These are phyloP conservation scores for Cyberlindnera amylophila DNA, from an alignment of 805 yeast species.

Conservation along the genomic window DNA sequence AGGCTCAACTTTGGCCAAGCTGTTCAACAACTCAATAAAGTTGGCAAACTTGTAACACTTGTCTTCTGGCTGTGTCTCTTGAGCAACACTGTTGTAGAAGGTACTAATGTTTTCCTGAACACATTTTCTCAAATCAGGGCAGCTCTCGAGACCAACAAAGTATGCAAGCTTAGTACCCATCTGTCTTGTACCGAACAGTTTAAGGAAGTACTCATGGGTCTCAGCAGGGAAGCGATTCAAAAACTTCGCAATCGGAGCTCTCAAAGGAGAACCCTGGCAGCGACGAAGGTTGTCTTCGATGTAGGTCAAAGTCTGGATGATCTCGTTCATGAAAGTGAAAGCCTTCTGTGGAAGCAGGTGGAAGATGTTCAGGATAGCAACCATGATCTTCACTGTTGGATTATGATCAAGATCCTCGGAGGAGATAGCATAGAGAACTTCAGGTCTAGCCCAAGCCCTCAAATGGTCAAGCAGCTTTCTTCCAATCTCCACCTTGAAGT, in stretches of 20 bases:
- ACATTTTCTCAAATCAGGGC: conserved; percentile 51
- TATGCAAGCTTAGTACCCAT: conserved; percentile 63
- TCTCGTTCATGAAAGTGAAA: conserved; percentile 83
- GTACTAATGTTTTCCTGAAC: conserved; percentile 49
- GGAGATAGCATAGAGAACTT: conserved; percentile 68
- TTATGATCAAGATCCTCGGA: conserved; percentile 78
- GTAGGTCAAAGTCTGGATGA: conserved; percentile 68
- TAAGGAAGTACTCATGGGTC: conserved; percentile 64
- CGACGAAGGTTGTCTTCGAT: conserved; percentile 83
- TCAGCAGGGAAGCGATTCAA: conserved; percentile 78
- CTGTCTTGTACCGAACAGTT: conserved; percentile 59
- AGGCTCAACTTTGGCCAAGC: conserved; percentile 45
- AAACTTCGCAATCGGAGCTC: conserved; percentile 85
- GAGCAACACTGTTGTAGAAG: conserved; percentile 44
- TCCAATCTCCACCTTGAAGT: conserved; percentile 96
- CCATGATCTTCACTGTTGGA: conserved; percentile 79
- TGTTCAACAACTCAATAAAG: conserved; percentile 57
- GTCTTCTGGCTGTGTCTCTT: conserved; percentile 48
- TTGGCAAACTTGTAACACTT: conserved; percentile 69
- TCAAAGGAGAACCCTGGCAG: conserved; percentile 82
- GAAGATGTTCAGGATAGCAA: conserved; percentile 86
- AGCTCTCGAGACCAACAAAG: conserved; percentile 53
- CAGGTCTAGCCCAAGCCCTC: conserved; percentile 93
- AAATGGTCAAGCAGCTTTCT: conserved; percentile 87
- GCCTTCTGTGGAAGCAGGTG: conserved; percentile 92